A percentile compares a stretch with the other conserved stretches of the same genome.
Evolutionary conservation across 148 eudicot species (phyloP).

Genomic region (Rhododendron griersonianum): DNA sequence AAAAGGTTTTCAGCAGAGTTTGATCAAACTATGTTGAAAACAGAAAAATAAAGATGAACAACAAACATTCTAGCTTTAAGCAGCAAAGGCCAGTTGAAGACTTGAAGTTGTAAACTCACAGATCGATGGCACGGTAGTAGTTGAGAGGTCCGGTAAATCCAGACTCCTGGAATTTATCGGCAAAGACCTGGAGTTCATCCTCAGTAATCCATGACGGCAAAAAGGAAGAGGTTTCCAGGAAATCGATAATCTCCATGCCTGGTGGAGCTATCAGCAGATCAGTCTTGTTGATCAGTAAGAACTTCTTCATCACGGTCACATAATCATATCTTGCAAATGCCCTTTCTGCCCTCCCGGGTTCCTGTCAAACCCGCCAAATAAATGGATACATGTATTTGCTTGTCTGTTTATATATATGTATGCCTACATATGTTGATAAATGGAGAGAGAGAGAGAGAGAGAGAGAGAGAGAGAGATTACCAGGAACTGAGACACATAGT

Average conservation of each 20-base stretch:
- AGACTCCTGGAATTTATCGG: constrained; percentile 51
- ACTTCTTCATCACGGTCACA: constrained; percentile 49
- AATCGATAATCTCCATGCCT: constrained; percentile 52
- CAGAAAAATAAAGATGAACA: neutral
- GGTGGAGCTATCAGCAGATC: constrained; percentile 42
- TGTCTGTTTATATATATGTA: neutral
- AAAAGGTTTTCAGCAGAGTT: neutral
- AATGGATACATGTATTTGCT: neutral
- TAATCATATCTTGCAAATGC: constrained; percentile 53
- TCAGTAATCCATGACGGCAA: constrained; percentile 57
- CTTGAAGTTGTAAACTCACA: constrained; percentile 25
- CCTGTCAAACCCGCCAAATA: constrained; percentile 19
- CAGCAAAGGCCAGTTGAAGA: neutral
- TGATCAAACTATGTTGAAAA: neutral
- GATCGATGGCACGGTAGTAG: constrained; percentile 56
- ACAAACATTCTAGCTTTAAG: neutral
- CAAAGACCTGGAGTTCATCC: constrained; percentile 47
- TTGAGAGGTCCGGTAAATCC: constrained; percentile 58
- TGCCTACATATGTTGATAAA: neutral
- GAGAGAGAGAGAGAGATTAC: constrained; percentile 20
- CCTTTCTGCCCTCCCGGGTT: constrained; percentile 55
- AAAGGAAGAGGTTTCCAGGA: constrained; percentile 37
- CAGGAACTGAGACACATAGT: constrained; percentile 46
- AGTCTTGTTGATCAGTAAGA: constrained; percentile 30
- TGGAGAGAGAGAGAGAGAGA: neutral